phyloP scores from a whole-genome alignment of 1,284 basidiomycete species.

The Xerocomus amazonicus region DNA sequence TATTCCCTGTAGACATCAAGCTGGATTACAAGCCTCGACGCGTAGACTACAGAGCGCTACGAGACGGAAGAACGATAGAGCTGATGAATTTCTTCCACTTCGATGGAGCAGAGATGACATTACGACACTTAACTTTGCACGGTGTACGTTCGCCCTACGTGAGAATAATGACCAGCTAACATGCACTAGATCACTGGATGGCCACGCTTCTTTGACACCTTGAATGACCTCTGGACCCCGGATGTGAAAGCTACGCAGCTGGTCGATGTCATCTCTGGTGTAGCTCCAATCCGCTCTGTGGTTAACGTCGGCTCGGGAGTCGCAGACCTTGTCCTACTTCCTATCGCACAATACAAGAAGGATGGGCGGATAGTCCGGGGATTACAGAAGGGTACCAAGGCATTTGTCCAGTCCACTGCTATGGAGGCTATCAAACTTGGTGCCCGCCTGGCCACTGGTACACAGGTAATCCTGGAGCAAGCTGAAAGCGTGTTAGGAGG shows the following conservation, averaged over 20 bases:
- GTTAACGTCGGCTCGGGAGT: conserved; percentile 97
- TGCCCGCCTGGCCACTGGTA: conserved; percentile 93
- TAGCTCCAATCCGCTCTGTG: conserved; percentile 90
- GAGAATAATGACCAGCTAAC: conserved; percentile 6
- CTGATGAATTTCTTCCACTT: conserved; percentile 99
- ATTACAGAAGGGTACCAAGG: conserved; percentile 89
- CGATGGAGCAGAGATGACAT: conserved; percentile 96
- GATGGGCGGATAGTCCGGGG: conserved; percentile 92
- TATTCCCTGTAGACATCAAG: conserved; percentile 89
- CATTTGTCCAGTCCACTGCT: conserved; percentile 91
- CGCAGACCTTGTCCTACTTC: conserved; percentile 91
- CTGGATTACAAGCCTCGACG: conserved; percentile 98
- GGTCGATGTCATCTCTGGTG: conserved; percentile 95
- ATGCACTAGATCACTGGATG: conserved; percentile 77
- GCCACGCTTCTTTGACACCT: conserved; percentile 80
- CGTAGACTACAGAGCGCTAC: conserved; percentile 90
- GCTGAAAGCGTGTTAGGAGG: conserved; percentile 91
- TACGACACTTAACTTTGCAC: conserved; percentile 87
- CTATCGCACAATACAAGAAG: conserved; percentile 96
- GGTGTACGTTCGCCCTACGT: conserved; percentile 59
- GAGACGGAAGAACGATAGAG: conserved; percentile 91
- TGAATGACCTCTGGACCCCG: conserved; percentile 98
- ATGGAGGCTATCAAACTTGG: conserved; percentile 94
- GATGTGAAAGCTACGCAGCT: conserved; percentile 99
- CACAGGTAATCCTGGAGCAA: conserved; percentile 94